Percentiles rank a stretch among this genome's conserved stretches.
These are phyloP conservation scores for Lindgomyces ingoldianus DNA, from an alignment of 495 filamentous ascomycete genomes.

Conservation along the genomic window DNA sequence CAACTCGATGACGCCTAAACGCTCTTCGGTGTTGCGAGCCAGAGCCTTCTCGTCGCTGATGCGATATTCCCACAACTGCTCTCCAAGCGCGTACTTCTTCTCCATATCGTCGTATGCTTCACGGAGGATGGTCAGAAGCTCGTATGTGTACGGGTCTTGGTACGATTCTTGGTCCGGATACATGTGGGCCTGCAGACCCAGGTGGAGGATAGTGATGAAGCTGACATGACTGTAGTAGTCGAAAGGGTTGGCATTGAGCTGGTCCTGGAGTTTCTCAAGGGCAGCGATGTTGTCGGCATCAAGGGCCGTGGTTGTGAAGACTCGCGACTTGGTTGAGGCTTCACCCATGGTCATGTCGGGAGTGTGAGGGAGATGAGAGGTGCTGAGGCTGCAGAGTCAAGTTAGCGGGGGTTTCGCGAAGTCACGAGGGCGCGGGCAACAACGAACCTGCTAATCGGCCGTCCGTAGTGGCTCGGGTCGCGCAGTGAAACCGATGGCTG, in stretches of 20 bases:
- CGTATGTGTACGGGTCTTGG: slow-evolving; percentile 53
- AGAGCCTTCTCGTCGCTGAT: slow-evolving; percentile 64
- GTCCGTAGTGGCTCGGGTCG: neutral
- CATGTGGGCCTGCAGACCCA: slow-evolving; percentile 61
- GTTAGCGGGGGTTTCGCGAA: no score
- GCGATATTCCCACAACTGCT: slow-evolving; percentile 65
- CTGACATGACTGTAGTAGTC: slow-evolving; percentile 65
- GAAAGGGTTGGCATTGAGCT: slow-evolving; percentile 62
- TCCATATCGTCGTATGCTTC: slow-evolving; percentile 67
- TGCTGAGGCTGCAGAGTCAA: no score
- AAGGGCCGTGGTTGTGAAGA: slow-evolving; percentile 55
- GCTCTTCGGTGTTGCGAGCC: slow-evolving; percentile 62
- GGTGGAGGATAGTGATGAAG: slow-evolving; percentile 65
- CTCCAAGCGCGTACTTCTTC: slow-evolving; percentile 65
- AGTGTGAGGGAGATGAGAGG: slow-evolving; percentile 56
- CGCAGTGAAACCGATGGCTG: slow-evolving; percentile 53
- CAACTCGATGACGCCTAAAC: slow-evolving; percentile 77
- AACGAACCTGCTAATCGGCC: no score
- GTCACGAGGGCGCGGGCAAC: no score
- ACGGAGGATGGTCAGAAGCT: slow-evolving; percentile 62
- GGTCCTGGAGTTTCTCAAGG: slow-evolving; percentile 55
- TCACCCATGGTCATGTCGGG: slow-evolving; percentile 61
- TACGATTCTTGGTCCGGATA: slow-evolving; percentile 46
- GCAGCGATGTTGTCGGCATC: slow-evolving; percentile 55
- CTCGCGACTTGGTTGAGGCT: slow-evolving; percentile 50